These are phyloP conservation scores for Arabidopsis hybrid DNA, from an alignment of 441 rosid species.

Conservation along the genomic window DNA sequence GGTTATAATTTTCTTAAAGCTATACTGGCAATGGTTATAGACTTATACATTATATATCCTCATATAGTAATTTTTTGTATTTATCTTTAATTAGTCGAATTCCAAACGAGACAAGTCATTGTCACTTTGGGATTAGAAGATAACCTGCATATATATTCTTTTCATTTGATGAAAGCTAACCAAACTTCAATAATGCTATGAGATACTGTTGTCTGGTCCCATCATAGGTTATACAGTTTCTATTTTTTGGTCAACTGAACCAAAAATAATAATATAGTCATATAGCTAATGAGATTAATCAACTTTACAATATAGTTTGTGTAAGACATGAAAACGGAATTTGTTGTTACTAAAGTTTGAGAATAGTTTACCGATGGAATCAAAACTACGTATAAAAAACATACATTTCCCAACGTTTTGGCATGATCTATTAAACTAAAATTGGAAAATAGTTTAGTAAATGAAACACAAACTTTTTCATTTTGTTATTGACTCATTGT, in stretches of 20 bases:
- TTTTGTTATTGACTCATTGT: neutral
- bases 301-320: slow-evolving; percentile 22
- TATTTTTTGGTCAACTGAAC: slow-evolving; percentile 28
- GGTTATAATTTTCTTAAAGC: neutral
- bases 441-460: neutral
- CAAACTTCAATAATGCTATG: slow-evolving; percentile 40
- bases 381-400: slow-evolving; percentile 1
- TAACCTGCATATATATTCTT: slow-evolving; percentile 20
- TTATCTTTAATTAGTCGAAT: neutral
- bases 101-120: slow-evolving; percentile 21
- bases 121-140: slow-evolving; percentile 33
- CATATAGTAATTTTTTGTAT: neutral
- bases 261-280: neutral
- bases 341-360: neutral
- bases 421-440: slow-evolving; percentile 8
- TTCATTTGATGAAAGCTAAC: slow-evolving; percentile 31
- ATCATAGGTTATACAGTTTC: slow-evolving; percentile 11
- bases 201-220: slow-evolving; percentile 32
- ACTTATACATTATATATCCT: neutral
- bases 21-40: slow-evolving; percentile 3
- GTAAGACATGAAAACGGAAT: neutral
- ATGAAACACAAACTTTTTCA: slow-evolving; percentile 4
- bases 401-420: slow-evolving; percentile 4
- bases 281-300: neutral
- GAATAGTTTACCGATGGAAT: neutral